Evolutionary conservation across 176 grass and related monocot genomes (phyloP).

Genomic region (Hordeum vulgare): MorexV3_pseudomolecules_assembly NC_058520.1:569292378-569292877

Average conservation of each 20-base stretch:
- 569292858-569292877: not conserved
- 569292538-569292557: not conserved
- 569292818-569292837: not conserved
- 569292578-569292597: not conserved
- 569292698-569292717: not conserved
- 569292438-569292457: not conserved
- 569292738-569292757: not conserved
- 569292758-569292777: not conserved
- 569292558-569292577: not conserved
- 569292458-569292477: not conserved
- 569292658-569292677: not conserved
- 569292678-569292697: not conserved
- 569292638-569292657: not conserved
- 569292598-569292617: slow-evolving; percentile 19
- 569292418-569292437: not conserved
- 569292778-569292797: not conserved
- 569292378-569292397: not conserved
- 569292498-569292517: not conserved
- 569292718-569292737: not conserved
- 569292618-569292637: not conserved
- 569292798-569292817: not conserved
- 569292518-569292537: not conserved
- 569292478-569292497: not conserved
- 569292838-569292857: not conserved
- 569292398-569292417: not conserved